Evolutionary conservation across 305 asterid genomes (phyloP), one percentile per base, ranked within the genome.

Genomic region (Striga hermonthica): DNA sequence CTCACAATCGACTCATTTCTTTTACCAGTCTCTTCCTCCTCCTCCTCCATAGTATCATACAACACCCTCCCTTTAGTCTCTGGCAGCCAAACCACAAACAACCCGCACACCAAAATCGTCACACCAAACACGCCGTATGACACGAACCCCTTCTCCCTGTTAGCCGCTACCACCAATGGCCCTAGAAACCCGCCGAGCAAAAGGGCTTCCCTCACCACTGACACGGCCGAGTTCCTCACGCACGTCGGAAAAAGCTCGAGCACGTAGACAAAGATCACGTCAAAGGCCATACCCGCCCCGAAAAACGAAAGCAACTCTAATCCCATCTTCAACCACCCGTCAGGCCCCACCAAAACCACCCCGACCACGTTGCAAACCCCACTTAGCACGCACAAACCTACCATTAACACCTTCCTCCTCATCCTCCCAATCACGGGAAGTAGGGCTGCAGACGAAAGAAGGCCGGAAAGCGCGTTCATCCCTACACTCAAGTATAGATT

Each of bases 51-150:
- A 0, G 76, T 62, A 58, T 75, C 76, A 9, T 65, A 71, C 48
- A 63, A 16, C 16, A 15, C 39, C 9, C 57, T 71, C 38, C 80
- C 80, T 49, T 50, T 74, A 7, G 82, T 76, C 49, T 79, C 84
- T 3, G 84, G 82, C 36, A 82, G 65, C 54, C 75, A 80, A 39
- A 58, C 40, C 0, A 80, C 84, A 36, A 77, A 58, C 65, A 72
- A 50, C 7, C 84, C 84, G 34, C 75, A 62, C 9, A 40, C n/a
- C n/a, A 57, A 47, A 16, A 72, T 13, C 56, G 71, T 53, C 57
- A 58, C 69, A 0, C 90, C 90, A 56, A 82, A 79, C 28, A 78
- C 49, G 5, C 77, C 71, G 6, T 75, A 75, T 0, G 78, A 78
- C 14, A 74, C 7, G 41, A 57, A 45, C 12, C 49, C 71, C 4